Conservation (phyloP, 2,329 filamentous ascomycete species). For the Colletotrichum magnum region DNA sequence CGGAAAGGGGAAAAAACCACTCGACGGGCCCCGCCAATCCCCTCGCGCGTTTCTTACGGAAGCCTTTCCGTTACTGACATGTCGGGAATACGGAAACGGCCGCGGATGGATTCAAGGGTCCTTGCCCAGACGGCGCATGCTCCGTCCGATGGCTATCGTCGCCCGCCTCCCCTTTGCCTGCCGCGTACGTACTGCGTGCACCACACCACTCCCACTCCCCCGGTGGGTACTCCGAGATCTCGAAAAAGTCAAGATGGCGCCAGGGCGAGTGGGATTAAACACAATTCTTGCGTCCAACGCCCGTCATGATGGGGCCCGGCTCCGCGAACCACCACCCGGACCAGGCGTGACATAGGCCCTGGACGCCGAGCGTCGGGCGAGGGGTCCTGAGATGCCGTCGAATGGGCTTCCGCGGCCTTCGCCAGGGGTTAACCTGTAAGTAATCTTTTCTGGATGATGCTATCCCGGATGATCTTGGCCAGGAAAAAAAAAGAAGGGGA, state of each 20-base stretch:
- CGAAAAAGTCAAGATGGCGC: background rate
- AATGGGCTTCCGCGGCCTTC: background rate
- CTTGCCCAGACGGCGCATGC: slow-evolving; percentile 8
- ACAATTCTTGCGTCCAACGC: slow-evolving; percentile 15
- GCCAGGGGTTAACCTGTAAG: slow-evolving; percentile 31
- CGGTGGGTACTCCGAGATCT: background rate
- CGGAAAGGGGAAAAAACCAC: too few species aligned
- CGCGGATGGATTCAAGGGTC: background rate
- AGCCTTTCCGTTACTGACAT: background rate
- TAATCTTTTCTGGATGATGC: slow-evolving; percentile 8
- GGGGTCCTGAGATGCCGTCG: slow-evolving; percentile 1
- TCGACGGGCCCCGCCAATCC: background rate
- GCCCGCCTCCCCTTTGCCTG: slow-evolving; percentile 12
- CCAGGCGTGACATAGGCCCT: slow-evolving; percentile 14
- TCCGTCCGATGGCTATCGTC: slow-evolving; percentile 8
- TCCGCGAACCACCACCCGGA: background rate
- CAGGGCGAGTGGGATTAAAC: background rate
- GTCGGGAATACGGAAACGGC: too few species aligned
- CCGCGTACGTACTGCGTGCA: background rate
- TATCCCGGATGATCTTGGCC: slow-evolving; percentile 16
- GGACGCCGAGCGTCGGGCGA: background rate
- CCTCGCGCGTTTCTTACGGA: background rate
- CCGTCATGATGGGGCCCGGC: slow-evolving; percentile 31
- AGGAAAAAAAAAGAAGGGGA: background rate
- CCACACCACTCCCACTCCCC: background rate